phyloP scores from a whole-genome alignment of 2,329 filamentous ascomycete genomes.

The Tolypocladium album region DNA sequence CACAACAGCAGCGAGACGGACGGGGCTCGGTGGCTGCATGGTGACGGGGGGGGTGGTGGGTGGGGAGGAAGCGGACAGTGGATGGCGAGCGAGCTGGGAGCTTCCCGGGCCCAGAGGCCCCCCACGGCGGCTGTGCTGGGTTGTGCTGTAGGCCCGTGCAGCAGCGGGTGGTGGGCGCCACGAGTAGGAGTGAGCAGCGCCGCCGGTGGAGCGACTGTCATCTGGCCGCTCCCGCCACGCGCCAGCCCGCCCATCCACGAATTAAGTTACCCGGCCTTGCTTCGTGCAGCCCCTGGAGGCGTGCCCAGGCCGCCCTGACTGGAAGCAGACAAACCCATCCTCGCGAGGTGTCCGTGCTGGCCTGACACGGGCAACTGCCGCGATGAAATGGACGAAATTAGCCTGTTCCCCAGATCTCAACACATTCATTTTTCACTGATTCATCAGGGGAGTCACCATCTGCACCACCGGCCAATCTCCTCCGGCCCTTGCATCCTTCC shows the following conservation, averaged over 20 bases:
- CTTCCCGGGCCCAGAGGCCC: not conserved
- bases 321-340: too few species aligned
- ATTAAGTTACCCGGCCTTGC: too few species aligned
- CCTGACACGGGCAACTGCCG: not conserved
- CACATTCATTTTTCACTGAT: not conserved
- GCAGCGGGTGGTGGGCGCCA: not conserved
- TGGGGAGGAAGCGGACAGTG: too few species aligned
- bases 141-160: not conserved
- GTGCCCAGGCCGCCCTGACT: too few species aligned
- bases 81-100: not conserved
- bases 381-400: too few species aligned
- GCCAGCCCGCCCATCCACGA: not conserved
- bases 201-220: not conserved
- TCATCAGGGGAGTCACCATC: not conserved
- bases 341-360: too few species aligned
- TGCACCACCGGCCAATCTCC: not conserved
- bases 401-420: too few species aligned
- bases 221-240: not conserved
- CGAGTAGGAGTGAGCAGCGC: too few species aligned
- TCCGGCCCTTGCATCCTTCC: not conserved
- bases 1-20: not conserved
- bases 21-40: not conserved
- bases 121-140: not conserved
- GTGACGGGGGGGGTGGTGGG: not conserved
- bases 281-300: too few species aligned